Evolutionary conservation across 2,329 filamentous ascomycete species (phyloP).

Genomic region (Zymoseptoria pseudotritici): DNA sequence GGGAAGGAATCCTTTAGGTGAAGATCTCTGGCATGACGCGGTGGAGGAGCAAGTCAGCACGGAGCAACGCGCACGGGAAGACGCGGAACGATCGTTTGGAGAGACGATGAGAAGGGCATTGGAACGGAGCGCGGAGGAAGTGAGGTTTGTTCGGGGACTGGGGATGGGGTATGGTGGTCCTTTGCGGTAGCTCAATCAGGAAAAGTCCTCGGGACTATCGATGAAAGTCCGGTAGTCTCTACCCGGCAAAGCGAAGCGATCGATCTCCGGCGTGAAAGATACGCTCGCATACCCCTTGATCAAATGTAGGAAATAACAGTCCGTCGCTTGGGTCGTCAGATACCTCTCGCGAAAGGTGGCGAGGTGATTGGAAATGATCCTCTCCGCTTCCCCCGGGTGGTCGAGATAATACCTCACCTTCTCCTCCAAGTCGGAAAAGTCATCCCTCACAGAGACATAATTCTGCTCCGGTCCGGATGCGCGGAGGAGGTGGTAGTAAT

Average conservation of each 20-base stretch:
- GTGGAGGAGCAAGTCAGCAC: slow-evolving; percentile 36
- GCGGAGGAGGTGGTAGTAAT: slow-evolving; percentile 14
- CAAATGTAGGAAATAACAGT: slow-evolving; percentile 18
- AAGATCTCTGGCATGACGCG: slow-evolving; percentile 29
- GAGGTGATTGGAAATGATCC: slow-evolving; percentile 20
- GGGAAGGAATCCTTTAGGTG: slow-evolving; percentile 25
- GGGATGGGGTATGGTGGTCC: slow-evolving; percentile 37
- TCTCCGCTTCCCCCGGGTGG: slow-evolving; percentile 11
- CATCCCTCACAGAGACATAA: slow-evolving; percentile 13
- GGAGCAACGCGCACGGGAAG: slow-evolving; percentile 45
- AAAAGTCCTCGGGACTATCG: too few species aligned
- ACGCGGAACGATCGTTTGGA: slow-evolving; percentile 55
- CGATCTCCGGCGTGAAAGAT: background rate
- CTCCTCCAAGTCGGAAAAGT: slow-evolving; percentile 16
- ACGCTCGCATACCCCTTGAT: slow-evolving; percentile 8
- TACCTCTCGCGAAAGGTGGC: slow-evolving; percentile 24
- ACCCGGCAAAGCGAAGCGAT: too few species aligned
- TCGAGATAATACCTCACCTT: slow-evolving; percentile 14
- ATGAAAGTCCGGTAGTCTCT: background rate
- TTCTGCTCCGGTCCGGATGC: slow-evolving; percentile 11
- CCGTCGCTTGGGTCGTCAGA: slow-evolving; percentile 20
- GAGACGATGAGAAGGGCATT: slow-evolving; percentile 67
- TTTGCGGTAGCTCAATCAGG: too few species aligned
- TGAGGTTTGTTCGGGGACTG: slow-evolving; percentile 63
- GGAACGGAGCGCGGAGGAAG: slow-evolving; percentile 70